Base-by-base conservation (phyloP, 2,329 filamentous ascomycete species). In the Fusarium ambrosium region DNA sequence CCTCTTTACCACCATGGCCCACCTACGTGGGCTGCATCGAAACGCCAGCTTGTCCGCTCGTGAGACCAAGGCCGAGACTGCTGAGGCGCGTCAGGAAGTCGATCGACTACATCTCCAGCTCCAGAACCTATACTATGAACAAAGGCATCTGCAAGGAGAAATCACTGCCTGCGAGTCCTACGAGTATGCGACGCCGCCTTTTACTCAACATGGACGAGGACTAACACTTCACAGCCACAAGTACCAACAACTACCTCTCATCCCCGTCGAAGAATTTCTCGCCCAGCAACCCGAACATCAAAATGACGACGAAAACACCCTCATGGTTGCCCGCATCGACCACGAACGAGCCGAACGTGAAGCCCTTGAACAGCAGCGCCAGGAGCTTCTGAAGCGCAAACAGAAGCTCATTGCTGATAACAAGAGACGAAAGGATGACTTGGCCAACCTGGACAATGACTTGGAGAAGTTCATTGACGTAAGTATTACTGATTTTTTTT, bases 71-170 rank as follows among this genome's bases (percentile, higher is more conserved):
- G 88, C 93, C 63, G 87, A 91, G 77, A 98, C 97, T 1, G 93
- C 94, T 34, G 95, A 98, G 82, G 94, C 93, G 59, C 91, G 95
- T 59, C 94, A 96, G 79, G 95, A 98, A 84, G 95, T 98, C 74
- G 97, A 99, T 81, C 91, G 92, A 60, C 87, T 99, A 71, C 95
- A 98, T 81, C 88, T 99, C 41, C 94, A 97, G 80, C 88, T 99
- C 65, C 96, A 98, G 84, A 99, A 99, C 80, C 86, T 99, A 9
- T 97, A 97, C 82, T 99, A 99, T 81, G 96, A 99, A 83, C 95
- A 98, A 85, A 89, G 94, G 64, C 95, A 98, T 83, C 86, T 99
- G 64, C 91, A 94, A 74, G 94, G 94, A 59, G 97, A 99, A 84
- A 98, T 99, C 71, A 87, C 90, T 1, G 95, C 94, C 10, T 98